phyloP scores from a whole-genome alignment of 208 protist genomes.

The Porcisia deanei region DNA sequence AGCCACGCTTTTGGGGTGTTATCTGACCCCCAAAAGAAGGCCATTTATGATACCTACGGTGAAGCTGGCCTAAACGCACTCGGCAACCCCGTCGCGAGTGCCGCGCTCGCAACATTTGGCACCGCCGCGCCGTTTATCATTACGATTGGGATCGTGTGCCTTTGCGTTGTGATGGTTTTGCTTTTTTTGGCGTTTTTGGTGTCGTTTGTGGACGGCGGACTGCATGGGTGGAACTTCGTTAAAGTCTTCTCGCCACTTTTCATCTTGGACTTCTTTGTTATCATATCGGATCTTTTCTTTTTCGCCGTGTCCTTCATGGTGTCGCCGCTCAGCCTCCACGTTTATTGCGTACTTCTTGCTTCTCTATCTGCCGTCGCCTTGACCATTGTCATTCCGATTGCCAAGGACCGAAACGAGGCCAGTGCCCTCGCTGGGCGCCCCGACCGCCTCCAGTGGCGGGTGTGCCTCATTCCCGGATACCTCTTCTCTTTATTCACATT shows the following conservation, averaged over 20 bases:
- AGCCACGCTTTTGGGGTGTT: conserved; percentile 97
- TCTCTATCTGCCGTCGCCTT: conserved; percentile 43
- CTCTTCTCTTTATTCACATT: conserved; percentile 42
- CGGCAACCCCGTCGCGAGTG: conserved; percentile 44
- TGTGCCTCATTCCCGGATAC: conserved; percentile 72
- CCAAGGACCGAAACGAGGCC: conserved; percentile 63
- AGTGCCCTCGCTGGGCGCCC: conserved; percentile 19
- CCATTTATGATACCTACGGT: conserved; percentile 70
- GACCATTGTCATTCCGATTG: conserved; percentile 66
- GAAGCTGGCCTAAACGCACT: conserved; percentile 44
- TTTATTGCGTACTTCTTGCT: conserved; percentile 23
- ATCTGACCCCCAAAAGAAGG: conserved; percentile 66
- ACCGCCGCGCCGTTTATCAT: conserved; percentile 21
- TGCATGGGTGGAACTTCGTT: conserved; percentile 66
- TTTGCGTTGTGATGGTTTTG: conserved; percentile 39
- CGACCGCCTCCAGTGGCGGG: conserved; percentile 59
- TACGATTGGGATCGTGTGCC: conserved; percentile 18
- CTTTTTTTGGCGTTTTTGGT: conserved; percentile 68
- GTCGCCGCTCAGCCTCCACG: conserved; percentile 12
- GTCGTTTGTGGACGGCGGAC: conserved; percentile 44
- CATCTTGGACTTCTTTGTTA: conserved; percentile 45
- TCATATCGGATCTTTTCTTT: conserved; percentile 27
- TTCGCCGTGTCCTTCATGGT: conserved; percentile 27
- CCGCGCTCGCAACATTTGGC: conserved; percentile 23
- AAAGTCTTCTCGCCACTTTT: conserved; percentile 77